A percentile compares a stretch with the other conserved stretches of the same genome.
phyloP scores from a whole-genome alignment of 257 asterid genomes.

The Vinca minor region DNA sequence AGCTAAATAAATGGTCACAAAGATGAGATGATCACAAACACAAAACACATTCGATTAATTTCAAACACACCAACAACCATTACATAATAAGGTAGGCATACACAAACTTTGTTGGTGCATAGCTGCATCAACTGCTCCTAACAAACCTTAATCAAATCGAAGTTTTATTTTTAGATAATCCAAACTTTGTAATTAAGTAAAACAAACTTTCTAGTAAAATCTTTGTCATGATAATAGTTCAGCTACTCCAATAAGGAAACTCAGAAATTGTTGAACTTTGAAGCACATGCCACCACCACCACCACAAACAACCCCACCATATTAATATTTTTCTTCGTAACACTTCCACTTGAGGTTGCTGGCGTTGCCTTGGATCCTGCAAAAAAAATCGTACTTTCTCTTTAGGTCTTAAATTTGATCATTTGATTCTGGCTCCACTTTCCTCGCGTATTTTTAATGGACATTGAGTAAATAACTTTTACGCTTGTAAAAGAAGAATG shows the following conservation, averaged over 20 bases:
- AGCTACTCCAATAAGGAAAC: too few species aligned
- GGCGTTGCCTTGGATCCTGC: constrained; percentile 45
- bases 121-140: background rate
- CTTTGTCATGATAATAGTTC: too few species aligned
- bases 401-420: too few species aligned
- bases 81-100: background rate
- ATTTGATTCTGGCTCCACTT: too few species aligned
- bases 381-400: background rate
- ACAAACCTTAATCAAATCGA: background rate
- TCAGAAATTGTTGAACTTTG: constrained; percentile 8
- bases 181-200: too few species aligned
- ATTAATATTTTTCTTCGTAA: constrained; percentile 16
- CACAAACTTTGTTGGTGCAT: background rate
- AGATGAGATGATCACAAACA: too few species aligned
- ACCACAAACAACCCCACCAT: constrained; percentile 22
- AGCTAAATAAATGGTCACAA: too few species aligned
- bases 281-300: constrained; percentile 30
- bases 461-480: too few species aligned
- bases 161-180: constrained; percentile 7
- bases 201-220: too few species aligned
- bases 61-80: background rate
- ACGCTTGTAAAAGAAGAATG: too few species aligned
- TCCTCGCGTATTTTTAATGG: too few species aligned
- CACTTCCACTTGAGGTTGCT: constrained; percentile 31
- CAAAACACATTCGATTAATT: background rate